Evolutionary conservation across 2,329 filamentous ascomycete genomes (phyloP).

Genomic region (Monosporascus sp.): DNA sequence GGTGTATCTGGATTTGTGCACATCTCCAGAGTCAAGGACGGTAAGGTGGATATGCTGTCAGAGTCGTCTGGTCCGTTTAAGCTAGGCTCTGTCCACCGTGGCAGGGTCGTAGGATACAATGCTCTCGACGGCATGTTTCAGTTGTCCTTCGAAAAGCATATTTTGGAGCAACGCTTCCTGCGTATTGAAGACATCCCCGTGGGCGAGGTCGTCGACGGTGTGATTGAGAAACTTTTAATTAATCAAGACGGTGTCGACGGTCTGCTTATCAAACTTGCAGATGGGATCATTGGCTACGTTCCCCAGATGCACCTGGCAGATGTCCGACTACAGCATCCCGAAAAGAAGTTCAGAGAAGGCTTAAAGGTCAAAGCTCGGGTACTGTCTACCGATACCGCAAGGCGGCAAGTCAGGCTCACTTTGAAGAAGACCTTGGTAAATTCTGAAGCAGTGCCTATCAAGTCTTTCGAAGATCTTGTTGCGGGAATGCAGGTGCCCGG

Average conservation of each 20-base stretch:
- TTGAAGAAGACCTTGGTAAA: constrained; percentile 94
- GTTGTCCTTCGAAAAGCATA: constrained; percentile 73
- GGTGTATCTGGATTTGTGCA: constrained; percentile 83
- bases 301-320: constrained; percentile 86
- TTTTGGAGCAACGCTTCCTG: constrained; percentile 84
- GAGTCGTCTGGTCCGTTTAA: constrained; percentile 73
- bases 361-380: constrained; percentile 80
- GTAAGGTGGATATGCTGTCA: constrained; percentile 78
- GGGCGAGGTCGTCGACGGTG: constrained; percentile 74
- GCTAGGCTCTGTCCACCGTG: constrained; percentile 70
- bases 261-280: constrained; percentile 75
- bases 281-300: constrained; percentile 85
- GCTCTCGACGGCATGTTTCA: constrained; percentile 80
- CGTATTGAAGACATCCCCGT: constrained; percentile 85
- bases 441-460: constrained; percentile 75
- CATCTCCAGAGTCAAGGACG: constrained; percentile 86
- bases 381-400: constrained; percentile 69
- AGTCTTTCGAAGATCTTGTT: constrained; percentile 66
- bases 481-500: constrained; percentile 76
- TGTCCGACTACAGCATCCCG: constrained; percentile 79
- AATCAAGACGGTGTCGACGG: constrained; percentile 73
- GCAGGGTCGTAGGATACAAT: constrained; percentile 81
- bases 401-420: constrained; percentile 77
- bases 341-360: constrained; percentile 91
- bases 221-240: constrained; percentile 78